Evolutionary conservation across 225 moss, liverwort and hornwort species (phyloP).

Genomic region (Lunularia cruciata): DNA sequence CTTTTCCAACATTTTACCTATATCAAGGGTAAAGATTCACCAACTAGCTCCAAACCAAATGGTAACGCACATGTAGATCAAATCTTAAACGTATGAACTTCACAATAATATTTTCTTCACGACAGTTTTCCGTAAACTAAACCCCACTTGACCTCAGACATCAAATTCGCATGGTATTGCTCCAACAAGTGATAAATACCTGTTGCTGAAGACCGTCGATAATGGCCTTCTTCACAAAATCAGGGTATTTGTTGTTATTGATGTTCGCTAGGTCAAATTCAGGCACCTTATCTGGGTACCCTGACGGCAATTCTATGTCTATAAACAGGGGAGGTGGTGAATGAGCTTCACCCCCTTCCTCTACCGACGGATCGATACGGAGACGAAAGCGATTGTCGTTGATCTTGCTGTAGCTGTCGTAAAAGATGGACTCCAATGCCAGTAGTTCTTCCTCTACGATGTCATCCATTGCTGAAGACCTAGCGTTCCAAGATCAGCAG

Average conservation of each 20-base stretch:
- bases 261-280: conserved; percentile 83
- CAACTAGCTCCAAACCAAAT: too few relatives aligned
- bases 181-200: conserved; percentile 31
- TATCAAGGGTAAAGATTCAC: too few relatives aligned
- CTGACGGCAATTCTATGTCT: conserved; percentile 73
- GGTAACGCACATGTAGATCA: too few relatives aligned
- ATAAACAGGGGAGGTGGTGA: conserved; percentile 69
- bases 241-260: conserved; percentile 91
- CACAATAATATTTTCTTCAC: too few relatives aligned
- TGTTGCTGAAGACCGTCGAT: conserved; percentile 76
- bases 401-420: conserved; percentile 92
- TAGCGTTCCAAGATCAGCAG: too few relatives aligned
- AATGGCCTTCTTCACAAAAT: conserved; percentile 72
- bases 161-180: neutral
- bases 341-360: conserved; percentile 54
- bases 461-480: conserved; percentile 79
- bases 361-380: conserved; percentile 77
- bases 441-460: conserved; percentile 91
- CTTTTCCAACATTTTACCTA: too few relatives aligned
- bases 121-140: neutral
- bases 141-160: neutral
- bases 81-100: too few relatives aligned
- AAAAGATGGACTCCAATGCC: conserved; percentile 93
- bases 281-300: conserved; percentile 84
- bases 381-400: conserved; percentile 82